Percentiles rank a stretch among this genome's conserved stretches.
Evolutionary conservation across 2,329 filamentous ascomycete genomes (phyloP).

Genomic region (Colletotrichum brevisporum): DNA sequence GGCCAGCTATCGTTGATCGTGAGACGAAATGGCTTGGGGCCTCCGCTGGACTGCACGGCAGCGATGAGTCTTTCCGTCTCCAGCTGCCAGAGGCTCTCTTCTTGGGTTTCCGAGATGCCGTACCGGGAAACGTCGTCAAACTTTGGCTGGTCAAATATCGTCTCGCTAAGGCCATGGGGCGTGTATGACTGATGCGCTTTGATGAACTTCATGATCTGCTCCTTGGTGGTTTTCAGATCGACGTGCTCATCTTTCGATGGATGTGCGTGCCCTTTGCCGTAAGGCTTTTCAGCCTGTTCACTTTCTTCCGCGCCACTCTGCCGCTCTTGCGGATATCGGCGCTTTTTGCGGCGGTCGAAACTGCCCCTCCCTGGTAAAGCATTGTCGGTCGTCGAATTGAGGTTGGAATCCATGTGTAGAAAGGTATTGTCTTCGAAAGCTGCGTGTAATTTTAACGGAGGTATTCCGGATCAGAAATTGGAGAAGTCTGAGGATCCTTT

Average conservation of each 20-base stretch:
- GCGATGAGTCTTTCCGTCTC: not conserved
- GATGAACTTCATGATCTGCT: not conserved
- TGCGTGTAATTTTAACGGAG: too few species aligned
- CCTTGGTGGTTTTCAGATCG: not conserved
- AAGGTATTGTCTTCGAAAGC: too few species aligned
- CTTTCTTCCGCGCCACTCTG: too few species aligned
- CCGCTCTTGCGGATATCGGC: too few species aligned
- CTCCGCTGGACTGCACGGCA: not conserved
- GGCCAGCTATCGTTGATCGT: not conserved
- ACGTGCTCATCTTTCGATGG: not conserved
- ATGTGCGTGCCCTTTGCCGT: too few species aligned
- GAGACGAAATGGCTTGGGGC: not conserved
- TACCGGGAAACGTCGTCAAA: not conserved
- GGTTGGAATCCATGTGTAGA: too few species aligned
- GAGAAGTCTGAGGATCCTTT: too few species aligned
- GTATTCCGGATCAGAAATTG: too few species aligned
- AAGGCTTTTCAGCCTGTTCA: too few species aligned
- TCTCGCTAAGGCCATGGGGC: not conserved
- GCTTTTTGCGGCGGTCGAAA: too few species aligned
- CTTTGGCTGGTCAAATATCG: not conserved
- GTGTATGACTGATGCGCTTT: not conserved
- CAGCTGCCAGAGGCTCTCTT: not conserved
- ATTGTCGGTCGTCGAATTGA: too few species aligned
- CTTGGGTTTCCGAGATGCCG: not conserved
- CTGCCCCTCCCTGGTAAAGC: too few species aligned